Evolutionary conservation across 2,329 filamentous ascomycete genomes (phyloP), one percentile per base, ranked within the genome.

Genomic region (Xylaria sp.): DNA sequence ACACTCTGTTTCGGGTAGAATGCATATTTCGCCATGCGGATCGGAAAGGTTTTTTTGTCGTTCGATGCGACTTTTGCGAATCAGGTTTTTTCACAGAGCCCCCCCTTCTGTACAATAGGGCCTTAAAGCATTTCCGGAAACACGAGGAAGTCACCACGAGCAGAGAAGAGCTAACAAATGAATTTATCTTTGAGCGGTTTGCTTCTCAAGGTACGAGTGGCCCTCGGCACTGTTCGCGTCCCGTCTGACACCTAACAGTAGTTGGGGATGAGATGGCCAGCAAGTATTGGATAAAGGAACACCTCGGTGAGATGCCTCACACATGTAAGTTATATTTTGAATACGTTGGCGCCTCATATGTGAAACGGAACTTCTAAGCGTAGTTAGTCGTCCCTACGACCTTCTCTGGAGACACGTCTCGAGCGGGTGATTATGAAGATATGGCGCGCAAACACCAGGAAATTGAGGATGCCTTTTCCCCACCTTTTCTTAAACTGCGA

Each of bases 111-210:
- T 68, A 73, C 38, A 70, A 71, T 31, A 63, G 72, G 47, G 72
- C 72, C 4, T 55, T 73, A 44, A 70, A 69, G 54, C 72, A 74
- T 54, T 73, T 74, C 43, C 66, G 68, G 48, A 68, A 56, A 31
- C 72, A 73, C 49, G 47, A 51, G 0, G 58, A 68, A 53, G 57
- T 46, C 19, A 58, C 53, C 6, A 43, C 44, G 1, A 51, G 64
- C 13, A 53, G 56, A 1, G 62, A 65, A 21, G 64, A 70, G 48
- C 53, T 72, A n/a, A 66, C 71, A 9, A 73, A 74, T 25, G 71
- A 73, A 7, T 65, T 64, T n/a, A 73, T 74, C 4, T 74, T 74
- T 46, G 67, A 72, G n/a, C 66, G 66, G 3, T 74, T 68, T 46
- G 69, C 72, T 10, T 68, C 60, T 15, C 64, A 71, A 65, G 70